Base-by-base conservation (phyloP, 306 rosid species). In the Mucuna pruriens region DNA sequence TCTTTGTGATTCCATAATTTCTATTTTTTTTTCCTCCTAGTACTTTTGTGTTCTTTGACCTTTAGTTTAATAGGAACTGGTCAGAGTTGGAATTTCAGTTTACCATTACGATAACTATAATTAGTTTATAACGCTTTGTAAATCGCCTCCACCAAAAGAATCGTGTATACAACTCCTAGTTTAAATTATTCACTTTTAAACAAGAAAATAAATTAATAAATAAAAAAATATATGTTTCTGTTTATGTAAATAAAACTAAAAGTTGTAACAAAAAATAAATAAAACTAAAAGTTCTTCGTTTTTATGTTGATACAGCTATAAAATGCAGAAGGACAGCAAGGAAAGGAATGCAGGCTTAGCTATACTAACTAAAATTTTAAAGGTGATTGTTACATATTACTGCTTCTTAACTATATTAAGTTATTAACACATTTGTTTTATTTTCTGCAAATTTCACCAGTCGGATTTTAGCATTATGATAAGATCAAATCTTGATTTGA, bases 391-490 rank as follows among this genome's bases (percentile, higher is more conserved):
- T 19, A n/a, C 45, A 54, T 25, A n/a, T 20, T 60, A 44, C 20
- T 55, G 4, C 16, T 15, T 55, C 6, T 40, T 38, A 7, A 65
- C 61, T 9, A 31, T 40, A 26, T 29, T 55, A 42, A 44, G 6
- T n/a, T n/a, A n/a, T n/a, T n/a, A n/a, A n/a, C n/a, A n/a, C 29
- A 51, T 39, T 49, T 36, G 64, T 38, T 82, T 82, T 26, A 13
- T 45, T 82, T 66, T 75, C n/a, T 42, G 17, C 62, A 65, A 82
- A 54, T 55, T 82, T 82, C 54, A 66, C 49, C 25, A 2, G 8
- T 38, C 52, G 8, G 15, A 5, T 66, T 82, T 82, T 75, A 57
- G 85, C 33, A 67, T 4, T 8, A 45, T 20, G 74, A n/a, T n/a
- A n/a, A 68, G 9, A 61, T 48, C 19, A 70, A 36, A 25, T 13